Base-by-base conservation (phyloP, 345 rosid species). In the Boechera stricta region DNA sequence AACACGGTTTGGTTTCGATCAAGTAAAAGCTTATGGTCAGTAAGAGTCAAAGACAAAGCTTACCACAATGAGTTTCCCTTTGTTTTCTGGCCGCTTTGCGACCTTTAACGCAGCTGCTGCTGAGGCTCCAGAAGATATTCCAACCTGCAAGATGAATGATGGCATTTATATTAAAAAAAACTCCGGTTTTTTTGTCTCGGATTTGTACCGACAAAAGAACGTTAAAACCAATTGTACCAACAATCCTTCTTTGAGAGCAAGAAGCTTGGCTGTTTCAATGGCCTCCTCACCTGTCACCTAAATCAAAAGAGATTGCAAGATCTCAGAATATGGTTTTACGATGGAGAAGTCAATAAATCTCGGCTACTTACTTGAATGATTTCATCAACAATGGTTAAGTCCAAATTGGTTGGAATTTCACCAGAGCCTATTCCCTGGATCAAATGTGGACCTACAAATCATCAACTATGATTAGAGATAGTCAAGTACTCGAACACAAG, bases 371-470 rank as follows among this genome's bases (percentile, higher is more conserved):
- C 97, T 82, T 86, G 94, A 83, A 93, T 73, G 72, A 88, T 85
- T 85, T 91, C 96, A 79, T 93, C 94, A 53, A 91, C 77, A 12
- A 87, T 33, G 77, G 53, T 52, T 33, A 91, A 86, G 2, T 89
- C 90, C 89, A 93, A 79, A 79, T 89, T 96, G 56, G 88, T 85
- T 16, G 98, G 97, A 52, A 88, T 64, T 70, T 88, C 87, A 78
- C 90, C 98, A 66, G 96, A 86, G 29, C 98, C 94, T 39, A 93
- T 89, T 53, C 97, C 98, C 64, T 89, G 85, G 47, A 86, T 86
- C 76, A 77, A 61, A 83, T 83, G 89, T 16, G 64, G 82, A n/a
- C 89, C 86, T 85, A 57, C 36, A 6, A 24, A 52, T 18, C 28
- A 49, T 52, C 56, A 49, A 49, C 7, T 3, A 41, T 18, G 35